phyloP scores from a whole-genome alignment of 148 eudicot genomes.

The Vaccinium myrtillus region DNA sequence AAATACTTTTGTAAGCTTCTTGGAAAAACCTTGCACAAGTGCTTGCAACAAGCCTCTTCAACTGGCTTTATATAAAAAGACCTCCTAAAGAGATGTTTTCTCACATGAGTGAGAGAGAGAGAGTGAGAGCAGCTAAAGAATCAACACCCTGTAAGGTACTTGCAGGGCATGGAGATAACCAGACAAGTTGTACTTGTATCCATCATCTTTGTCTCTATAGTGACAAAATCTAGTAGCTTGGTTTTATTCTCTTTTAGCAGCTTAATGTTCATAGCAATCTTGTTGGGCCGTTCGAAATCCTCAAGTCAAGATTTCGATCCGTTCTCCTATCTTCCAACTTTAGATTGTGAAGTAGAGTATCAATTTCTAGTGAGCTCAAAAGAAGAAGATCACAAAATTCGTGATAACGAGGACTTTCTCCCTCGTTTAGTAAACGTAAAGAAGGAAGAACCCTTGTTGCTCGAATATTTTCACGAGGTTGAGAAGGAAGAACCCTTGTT shows the following conservation, averaged over 20 bases:
- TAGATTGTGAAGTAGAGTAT: conserved; percentile 13
- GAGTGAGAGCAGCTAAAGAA: not conserved
- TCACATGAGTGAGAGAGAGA: conserved; percentile 4
- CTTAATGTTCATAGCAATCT: not conserved
- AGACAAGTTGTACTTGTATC: not conserved
- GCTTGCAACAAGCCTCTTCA: conserved; percentile 4
- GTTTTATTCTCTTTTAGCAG: conserved; percentile 4
- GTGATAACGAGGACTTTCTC: conserved; percentile 5
- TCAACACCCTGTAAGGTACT: not conserved
- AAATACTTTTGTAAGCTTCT: conserved; percentile 17
- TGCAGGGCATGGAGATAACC: conserved; percentile 13
- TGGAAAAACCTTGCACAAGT: not conserved
- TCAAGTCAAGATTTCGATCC: not conserved
- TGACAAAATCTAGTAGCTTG: conserved; percentile 10
- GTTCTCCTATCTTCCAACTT: not conserved
- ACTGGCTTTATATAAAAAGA: not conserved
- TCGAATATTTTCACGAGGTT: not conserved
- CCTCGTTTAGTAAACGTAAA: conserved; percentile 16
- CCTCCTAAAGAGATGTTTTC: not conserved
- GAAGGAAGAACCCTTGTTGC: not conserved
- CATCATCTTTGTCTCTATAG: conserved; percentile 9
- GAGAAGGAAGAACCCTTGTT: not conserved
- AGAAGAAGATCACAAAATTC: not conserved
- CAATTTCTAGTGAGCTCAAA: not conserved
- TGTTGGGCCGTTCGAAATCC: conserved; percentile 5